These are phyloP conservation scores for Neurospora sp. DNA, from an alignment of 495 filamentous ascomycete genomes.

Conservation along the genomic window DNA sequence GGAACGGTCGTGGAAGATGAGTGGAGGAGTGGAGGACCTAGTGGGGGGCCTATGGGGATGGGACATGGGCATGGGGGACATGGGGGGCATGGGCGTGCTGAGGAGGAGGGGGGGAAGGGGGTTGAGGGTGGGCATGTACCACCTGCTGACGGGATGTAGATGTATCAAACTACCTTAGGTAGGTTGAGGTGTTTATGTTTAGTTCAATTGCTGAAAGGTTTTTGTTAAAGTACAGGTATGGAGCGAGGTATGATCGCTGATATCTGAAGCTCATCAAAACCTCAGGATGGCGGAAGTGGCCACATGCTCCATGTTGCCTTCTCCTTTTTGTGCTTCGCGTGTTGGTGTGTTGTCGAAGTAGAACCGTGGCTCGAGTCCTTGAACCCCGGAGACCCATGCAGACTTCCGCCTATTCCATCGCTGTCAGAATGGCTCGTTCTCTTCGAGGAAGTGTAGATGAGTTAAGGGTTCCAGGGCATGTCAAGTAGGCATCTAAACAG, in stretches of 20 bases:
- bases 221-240: background rate
- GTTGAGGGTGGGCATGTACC: background rate
- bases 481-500: too few species aligned
- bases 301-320: too few species aligned
- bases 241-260: background rate
- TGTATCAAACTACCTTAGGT: background rate
- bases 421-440: too few species aligned
- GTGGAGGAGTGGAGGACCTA: background rate
- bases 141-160: background rate
- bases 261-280: background rate
- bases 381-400: too few species aligned
- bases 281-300: too few species aligned
- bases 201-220: too few species aligned
- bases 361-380: too few species aligned
- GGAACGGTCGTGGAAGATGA: background rate
- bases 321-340: too few species aligned
- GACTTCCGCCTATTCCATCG: too few species aligned
- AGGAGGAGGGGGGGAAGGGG: background rate
- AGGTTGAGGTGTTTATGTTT: background rate
- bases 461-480: too few species aligned
- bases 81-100: background rate
- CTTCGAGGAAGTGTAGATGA: too few species aligned
- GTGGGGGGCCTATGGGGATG: background rate
- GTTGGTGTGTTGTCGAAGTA: too few species aligned
- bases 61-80: background rate